These are phyloP conservation scores for Ophiostoma novo-ulmi DNA, from an alignment of 2,329 filamentous ascomycete genomes.

Conservation along the genomic window DNA sequence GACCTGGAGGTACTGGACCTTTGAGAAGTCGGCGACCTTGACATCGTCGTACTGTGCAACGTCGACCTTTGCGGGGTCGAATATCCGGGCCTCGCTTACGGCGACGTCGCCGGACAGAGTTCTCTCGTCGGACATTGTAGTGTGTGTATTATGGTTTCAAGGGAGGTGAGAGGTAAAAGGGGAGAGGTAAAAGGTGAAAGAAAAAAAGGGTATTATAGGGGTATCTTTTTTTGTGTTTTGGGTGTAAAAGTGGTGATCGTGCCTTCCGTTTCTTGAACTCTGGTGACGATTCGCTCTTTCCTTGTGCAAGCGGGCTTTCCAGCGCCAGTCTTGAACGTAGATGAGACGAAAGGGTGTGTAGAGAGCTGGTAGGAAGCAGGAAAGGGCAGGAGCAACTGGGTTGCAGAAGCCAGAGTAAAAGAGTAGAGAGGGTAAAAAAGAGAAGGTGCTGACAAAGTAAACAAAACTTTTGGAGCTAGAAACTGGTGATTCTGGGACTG, in stretches of 20 bases:
- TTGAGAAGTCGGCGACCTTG: constrained; percentile 39
- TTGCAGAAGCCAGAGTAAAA: background rate
- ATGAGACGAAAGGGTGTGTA: constrained; percentile 1
- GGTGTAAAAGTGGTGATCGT: background rate
- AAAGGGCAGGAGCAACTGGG: background rate
- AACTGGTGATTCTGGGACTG: constrained; percentile 6
- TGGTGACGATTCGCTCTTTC: constrained; percentile 11
- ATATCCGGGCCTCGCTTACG: constrained; percentile 39
- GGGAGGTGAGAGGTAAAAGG: background rate
- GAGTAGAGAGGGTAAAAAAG: background rate
- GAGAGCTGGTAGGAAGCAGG: background rate
- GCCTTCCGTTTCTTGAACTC: constrained; percentile 6
- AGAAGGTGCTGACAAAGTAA: background rate
- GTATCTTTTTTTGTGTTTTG: constrained; percentile 17
- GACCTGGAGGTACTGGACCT: constrained; percentile 39
- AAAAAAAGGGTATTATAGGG: background rate
- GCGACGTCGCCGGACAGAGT: constrained; percentile 34
- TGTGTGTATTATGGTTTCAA: background rate
- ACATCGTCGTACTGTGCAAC: constrained; percentile 41
- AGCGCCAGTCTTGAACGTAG: constrained; percentile 18
- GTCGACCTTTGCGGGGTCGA: constrained; percentile 39
- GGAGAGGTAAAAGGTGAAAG: background rate
- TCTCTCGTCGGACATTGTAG: constrained; percentile 40
- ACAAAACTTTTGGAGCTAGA: background rate
- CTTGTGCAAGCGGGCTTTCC: constrained; percentile 20